Percentiles rank a stretch among this genome's conserved stretches.
phyloP scores from a whole-genome alignment of 805 yeast species.

The Cyberlindnera euphorbiae region DNA sequence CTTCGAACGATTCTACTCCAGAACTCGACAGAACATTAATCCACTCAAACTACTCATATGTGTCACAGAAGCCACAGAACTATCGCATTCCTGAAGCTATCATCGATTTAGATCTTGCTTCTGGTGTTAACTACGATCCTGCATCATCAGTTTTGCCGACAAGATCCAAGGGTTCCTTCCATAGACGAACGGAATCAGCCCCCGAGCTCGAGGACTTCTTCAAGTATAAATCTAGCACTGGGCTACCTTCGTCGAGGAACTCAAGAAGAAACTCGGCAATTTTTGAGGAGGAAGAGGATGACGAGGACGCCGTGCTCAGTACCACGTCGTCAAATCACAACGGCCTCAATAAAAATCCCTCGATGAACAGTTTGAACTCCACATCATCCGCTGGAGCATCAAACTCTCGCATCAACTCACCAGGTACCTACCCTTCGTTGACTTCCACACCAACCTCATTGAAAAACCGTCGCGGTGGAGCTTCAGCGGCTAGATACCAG shows the following conservation, averaged over 20 bases:
- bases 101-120: constrained; percentile 52
- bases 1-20: constrained; percentile 26
- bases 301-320: constrained; percentile 17
- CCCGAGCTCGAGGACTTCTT: constrained; percentile 42
- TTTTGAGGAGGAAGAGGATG: constrained; percentile 31
- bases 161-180: constrained; percentile 30
- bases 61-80: constrained; percentile 20
- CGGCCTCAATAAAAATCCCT: constrained; percentile 17
- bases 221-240: constrained; percentile 15
- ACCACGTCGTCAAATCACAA: constrained; percentile 17
- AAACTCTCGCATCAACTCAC: constrained; percentile 7
- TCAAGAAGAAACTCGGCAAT: constrained; percentile 27
- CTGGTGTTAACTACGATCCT: constrained; percentile 33
- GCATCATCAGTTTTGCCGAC: constrained; percentile 17
- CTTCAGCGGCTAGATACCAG: constrained; percentile 47
- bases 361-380: constrained; percentile 18
- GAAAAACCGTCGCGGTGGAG: constrained; percentile 27
- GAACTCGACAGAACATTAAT: constrained; percentile 15
- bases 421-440: constrained; percentile 9
- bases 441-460: constrained; percentile 28
- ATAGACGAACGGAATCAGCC: constrained; percentile 53
- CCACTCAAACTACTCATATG: constrained; percentile 8
- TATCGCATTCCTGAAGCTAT: constrained; percentile 45
- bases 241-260: constrained; percentile 7
- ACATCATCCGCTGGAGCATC: constrained; percentile 1